Percentiles rank a stretch among this genome's conserved stretches.
phyloP scores from a whole-genome alignment of 495 filamentous ascomycete species.

The Penicillium mononematosum region DNA sequence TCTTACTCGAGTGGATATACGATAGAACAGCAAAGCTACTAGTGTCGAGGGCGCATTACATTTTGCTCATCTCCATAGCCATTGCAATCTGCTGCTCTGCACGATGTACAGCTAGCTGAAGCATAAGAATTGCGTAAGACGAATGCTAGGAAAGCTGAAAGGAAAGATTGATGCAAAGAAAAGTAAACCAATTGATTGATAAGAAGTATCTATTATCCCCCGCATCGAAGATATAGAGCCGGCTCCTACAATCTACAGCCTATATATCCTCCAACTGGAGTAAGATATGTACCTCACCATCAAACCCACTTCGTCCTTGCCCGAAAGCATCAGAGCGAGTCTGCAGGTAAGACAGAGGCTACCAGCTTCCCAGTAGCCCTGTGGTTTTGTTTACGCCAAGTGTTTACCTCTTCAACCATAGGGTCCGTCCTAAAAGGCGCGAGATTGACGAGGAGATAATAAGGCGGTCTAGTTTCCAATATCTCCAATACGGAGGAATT shows the following conservation, averaged over 20 bases:
- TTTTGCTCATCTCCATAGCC: neutral
- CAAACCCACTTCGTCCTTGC: slow-evolving; percentile 48
- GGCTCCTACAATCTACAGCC: neutral
- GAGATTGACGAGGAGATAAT: slow-evolving; percentile 54
- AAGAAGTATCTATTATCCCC: neutral
- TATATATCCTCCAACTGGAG: neutral
- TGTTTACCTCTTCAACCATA: slow-evolving; percentile 55
- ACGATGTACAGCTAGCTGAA: neutral
- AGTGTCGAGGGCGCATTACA: neutral
- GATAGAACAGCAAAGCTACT: neutral
- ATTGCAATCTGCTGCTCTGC: neutral
- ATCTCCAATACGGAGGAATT: neutral
- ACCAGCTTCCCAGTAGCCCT: slow-evolving; percentile 28
- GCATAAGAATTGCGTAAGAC: neutral
- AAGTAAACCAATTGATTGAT: neutral
- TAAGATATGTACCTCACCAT: slow-evolving; percentile 50
- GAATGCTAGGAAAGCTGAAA: neutral
- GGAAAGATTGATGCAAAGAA: neutral
- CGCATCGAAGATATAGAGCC: neutral
- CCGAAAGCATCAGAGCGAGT: slow-evolving; percentile 44
- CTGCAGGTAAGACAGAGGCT: slow-evolving; percentile 51
- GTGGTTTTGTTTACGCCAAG: slow-evolving; percentile 45
- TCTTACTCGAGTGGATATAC: neutral
- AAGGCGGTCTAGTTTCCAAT: slow-evolving; percentile 25
- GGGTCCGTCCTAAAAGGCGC: slow-evolving; percentile 26